Conservation (phyloP, 2,329 filamentous ascomycete species). For the Apiospora marii region DNA sequence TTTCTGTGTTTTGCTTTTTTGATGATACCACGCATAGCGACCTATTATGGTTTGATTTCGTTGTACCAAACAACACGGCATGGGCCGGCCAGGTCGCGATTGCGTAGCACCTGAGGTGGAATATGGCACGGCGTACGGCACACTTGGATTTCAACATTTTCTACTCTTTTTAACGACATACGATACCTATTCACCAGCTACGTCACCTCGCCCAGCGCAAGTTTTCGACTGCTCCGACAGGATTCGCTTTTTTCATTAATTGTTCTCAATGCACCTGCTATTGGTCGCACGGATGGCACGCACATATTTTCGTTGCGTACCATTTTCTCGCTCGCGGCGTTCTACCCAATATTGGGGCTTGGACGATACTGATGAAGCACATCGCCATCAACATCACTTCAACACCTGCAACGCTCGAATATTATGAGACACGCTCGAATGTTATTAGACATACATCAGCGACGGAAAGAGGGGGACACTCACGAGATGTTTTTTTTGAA, state of each 20-base stretch:
- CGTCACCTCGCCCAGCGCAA: background rate
- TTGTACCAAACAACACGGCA: background rate
- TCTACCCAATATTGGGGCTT: background rate
- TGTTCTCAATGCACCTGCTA: background rate
- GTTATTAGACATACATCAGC: constrained; percentile 25
- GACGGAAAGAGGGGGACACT: constrained; percentile 23
- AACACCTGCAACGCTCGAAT: background rate
- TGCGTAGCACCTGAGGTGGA: constrained; percentile 8
- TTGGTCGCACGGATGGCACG: background rate
- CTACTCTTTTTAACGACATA: constrained; percentile 2
- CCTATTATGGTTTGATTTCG: constrained; percentile 31
- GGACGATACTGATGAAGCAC: background rate
- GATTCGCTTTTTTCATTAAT: background rate
- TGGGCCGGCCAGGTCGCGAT: background rate
- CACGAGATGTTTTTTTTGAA: constrained; percentile 31
- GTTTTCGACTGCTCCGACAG: background rate
- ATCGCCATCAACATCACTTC: background rate
- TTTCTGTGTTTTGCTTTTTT: background rate
- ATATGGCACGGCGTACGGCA: constrained; percentile 14
- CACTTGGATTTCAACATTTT: background rate
- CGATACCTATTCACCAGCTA: background rate
- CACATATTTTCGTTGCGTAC: background rate
- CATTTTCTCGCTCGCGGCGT: background rate
- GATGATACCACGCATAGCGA: constrained; percentile 30
- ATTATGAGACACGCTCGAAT: background rate